Conservation (phyloP, 805 yeast genomes). For the Ogataea degrootiae region DNA sequence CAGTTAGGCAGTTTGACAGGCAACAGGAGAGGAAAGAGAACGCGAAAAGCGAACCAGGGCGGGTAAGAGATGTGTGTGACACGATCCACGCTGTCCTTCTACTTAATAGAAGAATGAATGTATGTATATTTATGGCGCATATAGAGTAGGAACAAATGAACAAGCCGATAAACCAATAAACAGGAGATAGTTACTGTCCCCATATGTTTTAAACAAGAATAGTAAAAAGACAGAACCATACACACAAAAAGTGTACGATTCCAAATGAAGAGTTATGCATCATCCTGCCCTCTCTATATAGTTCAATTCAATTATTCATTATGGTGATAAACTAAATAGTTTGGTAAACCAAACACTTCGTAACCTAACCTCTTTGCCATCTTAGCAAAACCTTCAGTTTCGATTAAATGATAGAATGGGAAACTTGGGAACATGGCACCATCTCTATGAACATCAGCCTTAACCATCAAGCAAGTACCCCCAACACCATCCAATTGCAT, state of each 20-base stretch:
- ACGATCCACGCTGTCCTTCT: too few species aligned
- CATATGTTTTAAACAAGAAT: not conserved
- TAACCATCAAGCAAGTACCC: conserved; percentile 92
- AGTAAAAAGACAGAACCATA: not conserved
- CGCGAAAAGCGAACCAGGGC: too few species aligned
- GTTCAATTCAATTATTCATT: conserved; percentile 49
- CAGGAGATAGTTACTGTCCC: too few species aligned
- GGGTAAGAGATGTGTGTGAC: too few species aligned
- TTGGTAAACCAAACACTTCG: conserved; percentile 88
- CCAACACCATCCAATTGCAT: conserved; percentile 96
- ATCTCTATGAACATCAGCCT: conserved; percentile 97
- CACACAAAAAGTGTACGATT: too few species aligned
- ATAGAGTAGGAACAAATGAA: too few species aligned
- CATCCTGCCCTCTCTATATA: not conserved
- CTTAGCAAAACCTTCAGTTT: conserved; percentile 97
- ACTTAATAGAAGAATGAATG: too few species aligned
- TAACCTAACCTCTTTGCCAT: conserved; percentile 96
- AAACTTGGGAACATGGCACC: conserved; percentile 99
- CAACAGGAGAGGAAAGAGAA: too few species aligned
- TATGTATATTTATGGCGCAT: too few species aligned
- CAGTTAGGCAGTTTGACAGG: too few species aligned
- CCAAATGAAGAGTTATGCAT: too few species aligned
- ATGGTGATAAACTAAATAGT: conserved; percentile 87
- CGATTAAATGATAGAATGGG: conserved; percentile 94
- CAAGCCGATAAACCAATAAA: too few species aligned